phyloP scores from a whole-genome alignment of 2,329 filamentous ascomycete species.

The Fusarium algeriense region DNA sequence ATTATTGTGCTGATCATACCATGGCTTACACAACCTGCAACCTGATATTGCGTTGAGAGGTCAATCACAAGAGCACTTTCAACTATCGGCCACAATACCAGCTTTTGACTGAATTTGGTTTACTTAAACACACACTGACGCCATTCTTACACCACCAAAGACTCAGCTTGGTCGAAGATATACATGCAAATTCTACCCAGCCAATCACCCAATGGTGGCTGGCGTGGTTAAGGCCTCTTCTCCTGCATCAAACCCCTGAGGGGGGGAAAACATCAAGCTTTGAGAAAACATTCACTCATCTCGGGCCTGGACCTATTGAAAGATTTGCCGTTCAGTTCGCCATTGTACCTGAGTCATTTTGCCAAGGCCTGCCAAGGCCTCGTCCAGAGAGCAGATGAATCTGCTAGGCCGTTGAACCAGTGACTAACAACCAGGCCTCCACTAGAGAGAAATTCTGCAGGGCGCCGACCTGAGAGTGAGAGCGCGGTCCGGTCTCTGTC shows the following conservation, averaged over 20 bases:
- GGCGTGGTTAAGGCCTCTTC: neutral
- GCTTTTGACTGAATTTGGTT: slow-evolving; percentile 5
- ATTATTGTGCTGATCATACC: slow-evolving; percentile 4
- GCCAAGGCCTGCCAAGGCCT: slow-evolving; percentile 22
- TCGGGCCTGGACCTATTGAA: slow-evolving; percentile 6
- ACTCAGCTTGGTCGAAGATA: slow-evolving; percentile 7
- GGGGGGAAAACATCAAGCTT: slow-evolving; percentile 6
- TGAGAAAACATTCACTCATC: neutral
- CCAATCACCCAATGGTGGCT: slow-evolving; percentile 2
- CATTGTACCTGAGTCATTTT: slow-evolving; percentile 20
- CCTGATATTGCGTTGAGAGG: neutral
- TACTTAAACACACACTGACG: slow-evolving; percentile 25
- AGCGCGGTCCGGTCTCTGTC: slow-evolving; percentile 25
- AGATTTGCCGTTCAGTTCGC: slow-evolving; percentile 6
- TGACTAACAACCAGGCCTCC: slow-evolving; percentile 20
- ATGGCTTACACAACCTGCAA: neutral
- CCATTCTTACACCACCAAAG: slow-evolving; percentile 34
- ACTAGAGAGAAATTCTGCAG: slow-evolving; percentile 30
- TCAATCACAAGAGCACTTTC: slow-evolving; percentile 8
- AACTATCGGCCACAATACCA: neutral
- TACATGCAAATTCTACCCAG: neutral
- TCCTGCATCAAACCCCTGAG: slow-evolving; percentile 13
- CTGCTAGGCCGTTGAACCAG: neutral
- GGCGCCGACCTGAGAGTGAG: slow-evolving; percentile 2
- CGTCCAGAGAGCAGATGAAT: slow-evolving; percentile 7